Base-by-base conservation (phyloP, 78 protist species). In the Dictyostelium discoideum region DNA sequence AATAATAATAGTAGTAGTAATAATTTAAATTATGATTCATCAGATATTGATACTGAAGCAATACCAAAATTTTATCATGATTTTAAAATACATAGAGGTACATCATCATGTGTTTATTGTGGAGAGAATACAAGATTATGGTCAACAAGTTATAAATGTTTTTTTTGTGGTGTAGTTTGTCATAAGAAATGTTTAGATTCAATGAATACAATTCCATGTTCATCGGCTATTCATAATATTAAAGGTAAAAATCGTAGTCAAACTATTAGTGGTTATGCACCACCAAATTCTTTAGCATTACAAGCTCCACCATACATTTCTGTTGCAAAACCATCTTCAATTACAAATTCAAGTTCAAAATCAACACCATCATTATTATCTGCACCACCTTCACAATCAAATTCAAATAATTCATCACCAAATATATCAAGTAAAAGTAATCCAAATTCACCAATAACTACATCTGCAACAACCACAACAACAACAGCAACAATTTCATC, bases 151-250 rank as follows among this genome's bases (percentile, higher is more conserved):
- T 84, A 60, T 39, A 84, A 84, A 60, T 84, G 87, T 20, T 54
- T 42, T 20, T 54, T 48, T 37, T 90, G 95, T 50, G 95, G 95
- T 37, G 85, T 90, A 24, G 85, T 72, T 39, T 90, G 95, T 20
- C 95, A 90, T 40, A 90, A 90, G 84, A 90, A 50, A 82, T 90
- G 95, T 39, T 57, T 90, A 67, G 95, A 90, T 48, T 63, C 77
- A 5, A 72, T 90, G 73, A 90, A 82, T 54, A 90, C 95, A 26
- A 82, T 90, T 2, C 42, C 95, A 46, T 90, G 95, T 54, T 82
- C 88, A n/a, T 65, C 44, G 1, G 79, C 72, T 0, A 81, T 20
- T 29, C 37, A 67, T 20, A 46, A 65, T 42, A 81, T 65, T 42
- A 60, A 16, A 63, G 16, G n/a, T 18, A 81, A 81, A 48, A 78